Conservation (phyloP, 2,329 filamentous ascomycete species). For the Aurifilum marmelostoma region DNA sequence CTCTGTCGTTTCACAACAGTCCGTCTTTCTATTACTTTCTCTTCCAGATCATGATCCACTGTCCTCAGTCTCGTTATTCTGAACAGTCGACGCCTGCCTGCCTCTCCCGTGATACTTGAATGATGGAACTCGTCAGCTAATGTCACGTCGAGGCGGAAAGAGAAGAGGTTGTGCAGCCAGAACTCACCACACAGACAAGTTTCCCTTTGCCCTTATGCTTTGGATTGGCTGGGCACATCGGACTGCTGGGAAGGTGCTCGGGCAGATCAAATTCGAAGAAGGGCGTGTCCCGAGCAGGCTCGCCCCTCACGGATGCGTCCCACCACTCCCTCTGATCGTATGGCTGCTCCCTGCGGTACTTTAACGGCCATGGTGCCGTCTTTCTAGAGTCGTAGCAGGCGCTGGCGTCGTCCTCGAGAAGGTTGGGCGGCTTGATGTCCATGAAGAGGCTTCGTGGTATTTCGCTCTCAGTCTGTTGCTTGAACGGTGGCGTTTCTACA, state of each 20-base stretch:
- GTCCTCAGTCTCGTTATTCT: not conserved
- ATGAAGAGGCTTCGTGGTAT: constrained; percentile 19
- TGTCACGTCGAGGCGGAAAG: not conserved
- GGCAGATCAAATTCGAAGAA: constrained; percentile 54
- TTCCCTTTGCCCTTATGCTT: constrained; percentile 49
- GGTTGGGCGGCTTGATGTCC: constrained; percentile 7
- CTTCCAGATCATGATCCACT: not conserved
- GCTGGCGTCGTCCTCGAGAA: constrained; percentile 6
- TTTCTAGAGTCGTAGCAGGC: constrained; percentile 14
- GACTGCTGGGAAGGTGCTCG: constrained; percentile 55
- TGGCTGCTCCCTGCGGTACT: not conserved
- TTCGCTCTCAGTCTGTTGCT: not conserved
- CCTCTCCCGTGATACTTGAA: constrained; percentile 31
- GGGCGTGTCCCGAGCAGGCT: constrained; percentile 26
- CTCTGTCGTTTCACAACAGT: not conserved
- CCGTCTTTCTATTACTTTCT: not conserved
- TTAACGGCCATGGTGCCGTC: not conserved
- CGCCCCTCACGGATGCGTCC: constrained; percentile 36
- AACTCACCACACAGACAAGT: constrained; percentile 49
- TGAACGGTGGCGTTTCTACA: constrained; percentile 16
- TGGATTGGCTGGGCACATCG: constrained; percentile 54
- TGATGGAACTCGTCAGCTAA: not conserved
- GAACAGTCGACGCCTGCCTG: constrained; percentile 8
- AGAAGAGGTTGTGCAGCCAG: not conserved
- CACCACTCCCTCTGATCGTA: constrained; percentile 37